Evolutionary conservation across 108 stramenopile genomes (phyloP).

Genomic region (Nitzschia putrida): DNA sequence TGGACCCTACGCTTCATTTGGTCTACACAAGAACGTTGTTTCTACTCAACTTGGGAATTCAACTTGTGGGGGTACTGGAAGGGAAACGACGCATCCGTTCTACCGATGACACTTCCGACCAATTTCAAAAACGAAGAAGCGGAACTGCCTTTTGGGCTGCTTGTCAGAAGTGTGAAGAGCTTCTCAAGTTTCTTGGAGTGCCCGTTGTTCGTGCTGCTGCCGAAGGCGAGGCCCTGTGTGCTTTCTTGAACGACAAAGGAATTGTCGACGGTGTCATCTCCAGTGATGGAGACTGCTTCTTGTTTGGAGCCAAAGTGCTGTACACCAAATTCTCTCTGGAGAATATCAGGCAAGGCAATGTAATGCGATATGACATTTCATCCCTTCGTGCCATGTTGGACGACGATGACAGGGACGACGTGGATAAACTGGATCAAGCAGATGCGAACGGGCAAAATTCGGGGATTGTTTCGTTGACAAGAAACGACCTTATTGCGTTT

Average conservation of each 20-base stretch:
- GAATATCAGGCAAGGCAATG: slow-evolving; percentile 57
- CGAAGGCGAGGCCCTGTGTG: slow-evolving; percentile 96
- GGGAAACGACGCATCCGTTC: slow-evolving; percentile 64
- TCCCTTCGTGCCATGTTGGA: slow-evolving; percentile 39
- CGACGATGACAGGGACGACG: slow-evolving; percentile 28
- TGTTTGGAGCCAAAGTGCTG: slow-evolving; percentile 88
- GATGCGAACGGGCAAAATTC: neutral
- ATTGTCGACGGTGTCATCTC: slow-evolving; percentile 95
- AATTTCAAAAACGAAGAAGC: slow-evolving; percentile 54
- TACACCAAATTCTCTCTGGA: slow-evolving; percentile 91
- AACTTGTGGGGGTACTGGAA: slow-evolving; percentile 93
- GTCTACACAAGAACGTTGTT: slow-evolving; percentile 81
- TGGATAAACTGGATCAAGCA: neutral
- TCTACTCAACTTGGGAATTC: slow-evolving; percentile 83
- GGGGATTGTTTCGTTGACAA: slow-evolving; percentile 43
- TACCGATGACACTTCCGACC: slow-evolving; percentile 13
- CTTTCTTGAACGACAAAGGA: slow-evolving; percentile 70
- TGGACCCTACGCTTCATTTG: slow-evolving; percentile 68
- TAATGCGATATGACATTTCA: slow-evolving; percentile 64
- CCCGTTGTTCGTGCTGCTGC: slow-evolving; percentile 89
- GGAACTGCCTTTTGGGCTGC: slow-evolving; percentile 74
- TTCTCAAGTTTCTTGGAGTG: slow-evolving; percentile 83
- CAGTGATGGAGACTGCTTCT: slow-evolving; percentile 93
- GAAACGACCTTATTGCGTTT: slow-evolving; percentile 75
- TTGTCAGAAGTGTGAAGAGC: slow-evolving; percentile 59